Base-by-base conservation (phyloP, 1,284 basidiomycete species). In the Ustilago tritici region DNA sequence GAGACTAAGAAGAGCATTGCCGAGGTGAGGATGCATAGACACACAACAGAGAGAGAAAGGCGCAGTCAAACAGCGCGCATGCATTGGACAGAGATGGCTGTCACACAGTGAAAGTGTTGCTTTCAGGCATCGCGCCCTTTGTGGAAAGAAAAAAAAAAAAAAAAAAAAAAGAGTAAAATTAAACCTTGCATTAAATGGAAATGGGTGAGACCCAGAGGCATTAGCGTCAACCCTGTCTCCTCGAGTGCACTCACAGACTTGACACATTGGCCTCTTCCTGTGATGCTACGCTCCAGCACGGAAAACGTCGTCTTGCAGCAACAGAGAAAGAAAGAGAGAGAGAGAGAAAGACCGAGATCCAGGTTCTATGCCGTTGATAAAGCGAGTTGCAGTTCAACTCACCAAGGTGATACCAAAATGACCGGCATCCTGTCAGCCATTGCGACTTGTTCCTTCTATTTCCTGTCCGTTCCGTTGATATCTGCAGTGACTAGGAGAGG, bases 1-100 rank as follows among this genome's bases (percentile, higher is more conserved):
- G 50, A 55, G 59, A 62, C 32, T 17, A 35, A 19, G 17, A 17
- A 32, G 23, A 47, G 54, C 23, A 17, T 59, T 59, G 56, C 63
- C 58, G 58, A 66, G 65, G 46, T 34, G 57, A 36, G 34, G 35
- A 34, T 52, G 58, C 57, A 66, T 56, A 36, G 12, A 19, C n/a
- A 17, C 52, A 50, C 34, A 10, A 15, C 10, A 56, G 23, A 43
- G 1, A 43, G 40, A 43, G 40, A 43, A 15, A 43, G 14, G 14
- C 11, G 23, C 32, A 63, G 61, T 60, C 56, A 55, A 55, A 65
- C 57, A 65, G 56, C 55, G 63, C 63, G 56, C 54, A 38, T 52
- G 55, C 34, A 54, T 35, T 23, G 34, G 40, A 40, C 41, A 38
- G 31, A 15, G 40, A 43, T 41, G 40, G 56, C 28, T 52, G 49